Evolutionary conservation across 2,329 filamentous ascomycete species (phyloP), one percentile per base, ranked within the genome.

Genomic region (Verticillium nubilum): DNA sequence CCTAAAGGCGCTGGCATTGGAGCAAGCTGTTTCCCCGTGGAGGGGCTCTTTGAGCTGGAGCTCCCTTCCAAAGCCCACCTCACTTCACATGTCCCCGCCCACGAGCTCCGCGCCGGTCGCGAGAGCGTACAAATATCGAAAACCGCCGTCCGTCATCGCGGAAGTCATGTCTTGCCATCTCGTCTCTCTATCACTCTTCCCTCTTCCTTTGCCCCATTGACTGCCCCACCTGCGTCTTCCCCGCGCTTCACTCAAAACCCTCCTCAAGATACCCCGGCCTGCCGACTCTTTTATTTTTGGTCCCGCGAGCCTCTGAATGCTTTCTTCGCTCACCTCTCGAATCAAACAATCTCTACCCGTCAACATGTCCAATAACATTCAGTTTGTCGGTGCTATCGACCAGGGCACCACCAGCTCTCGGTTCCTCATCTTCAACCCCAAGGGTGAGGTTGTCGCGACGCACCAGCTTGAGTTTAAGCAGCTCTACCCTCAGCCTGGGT

Each of bases 401-500:
- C 89, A 92, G 72, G 89, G 90, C 64, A 93, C 89, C 33, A 92
- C 89, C 58, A 90, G 87, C 70, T 87, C 90, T 26, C 82, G 90
- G 13, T 92, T 92, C 70, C 81, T 92, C 67, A 90, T 92, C 69
- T 92, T 92, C 74, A 86, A 92, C 73, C 81, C 82, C 63, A 77
- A 79, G 33, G 89, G 89, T 56, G 83, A 88, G 63, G 87, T 89
- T 23, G 80, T 91, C 59, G 87, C 88, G 54, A 83, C 85, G 33
- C 89, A 92, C 69, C 89, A 92, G 74, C 81, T 90, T 60, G 89
- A 92, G 70, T 91, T 92, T 69, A 83, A 80, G 65, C 89, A 92
- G 69, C 82, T 86, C 62, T 91, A 92, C 72, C 88, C 89, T 47
- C 81, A 90, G 60, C 84, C 90, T 67, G 90, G 90, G 88, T 91